These are phyloP conservation scores for Talaromyces borbonicus DNA, from an alignment of 495 filamentous ascomycete genomes.

Conservation along the genomic window DNA sequence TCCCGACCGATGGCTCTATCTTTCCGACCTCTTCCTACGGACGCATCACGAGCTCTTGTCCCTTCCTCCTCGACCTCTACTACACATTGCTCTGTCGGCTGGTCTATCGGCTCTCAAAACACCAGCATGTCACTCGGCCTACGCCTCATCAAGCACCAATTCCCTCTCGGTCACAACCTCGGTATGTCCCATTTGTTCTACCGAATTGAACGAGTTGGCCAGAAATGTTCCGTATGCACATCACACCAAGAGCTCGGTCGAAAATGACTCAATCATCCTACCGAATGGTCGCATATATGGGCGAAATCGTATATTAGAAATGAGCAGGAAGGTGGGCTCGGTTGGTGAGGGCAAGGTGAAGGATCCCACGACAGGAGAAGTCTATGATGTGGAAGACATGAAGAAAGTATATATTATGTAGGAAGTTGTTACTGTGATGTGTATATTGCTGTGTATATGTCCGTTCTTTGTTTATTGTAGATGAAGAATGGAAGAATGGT, in stretches of 20 bases:
- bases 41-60: slow-evolving; percentile 82
- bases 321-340: slow-evolving; percentile 55
- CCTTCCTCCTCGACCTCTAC: slow-evolving; percentile 72
- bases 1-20: slow-evolving; percentile 55
- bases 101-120: slow-evolving; percentile 94
- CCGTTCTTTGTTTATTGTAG: not conserved
- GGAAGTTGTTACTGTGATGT: not conserved
- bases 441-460: not conserved
- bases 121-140: slow-evolving; percentile 76
- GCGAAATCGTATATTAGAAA: slow-evolving; percentile 57
- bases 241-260: slow-evolving; percentile 85
- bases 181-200: slow-evolving; percentile 91
- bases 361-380: slow-evolving; percentile 68
- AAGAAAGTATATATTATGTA: slow-evolving; percentile 88
- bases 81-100: slow-evolving; percentile 84
- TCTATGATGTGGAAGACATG: slow-evolving; percentile 49
- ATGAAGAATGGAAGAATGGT: too few relatives aligned
- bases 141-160: slow-evolving; percentile 48
- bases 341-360: slow-evolving; percentile 53
- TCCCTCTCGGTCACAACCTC: slow-evolving; percentile 48
- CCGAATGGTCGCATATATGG: slow-evolving; percentile 86
- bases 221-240: slow-evolving; percentile 84
- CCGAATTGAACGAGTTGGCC: slow-evolving; percentile 86
- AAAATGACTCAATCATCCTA: slow-evolving; percentile 74
- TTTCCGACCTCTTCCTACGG: slow-evolving; percentile 73